These are phyloP conservation scores for Pseudogymnoascus verrucosus DNA, from an alignment of 2,329 filamentous ascomycete genomes.

Conservation along the genomic window DNA sequence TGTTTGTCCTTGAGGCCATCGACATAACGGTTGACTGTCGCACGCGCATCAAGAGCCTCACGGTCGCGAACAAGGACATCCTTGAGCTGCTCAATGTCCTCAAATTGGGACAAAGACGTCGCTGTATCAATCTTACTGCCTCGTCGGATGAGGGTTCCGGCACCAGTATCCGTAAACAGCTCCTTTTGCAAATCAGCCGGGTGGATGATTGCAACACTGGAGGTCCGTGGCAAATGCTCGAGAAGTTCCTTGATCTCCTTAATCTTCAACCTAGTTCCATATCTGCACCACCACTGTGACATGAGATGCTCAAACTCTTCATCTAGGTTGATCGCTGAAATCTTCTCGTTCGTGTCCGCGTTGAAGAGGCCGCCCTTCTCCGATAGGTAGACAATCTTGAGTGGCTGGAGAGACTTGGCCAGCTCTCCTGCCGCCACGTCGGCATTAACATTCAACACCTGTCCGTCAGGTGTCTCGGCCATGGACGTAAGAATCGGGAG, in stretches of 20 bases:
- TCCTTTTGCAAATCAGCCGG: conserved; percentile 94
- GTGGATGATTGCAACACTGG: conserved; percentile 95
- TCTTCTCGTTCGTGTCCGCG: conserved; percentile 87
- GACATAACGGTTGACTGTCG: conserved; percentile 80
- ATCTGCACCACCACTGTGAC: conserved; percentile 89
- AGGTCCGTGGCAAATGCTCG: conserved; percentile 79
- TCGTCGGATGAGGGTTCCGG: conserved; percentile 83
- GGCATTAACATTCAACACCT: conserved; percentile 94
- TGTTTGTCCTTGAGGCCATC: conserved; percentile 66
- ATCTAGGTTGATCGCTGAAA: conserved; percentile 94
- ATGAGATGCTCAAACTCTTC: conserved; percentile 92
- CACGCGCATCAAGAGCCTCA: conserved; percentile 70
- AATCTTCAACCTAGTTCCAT: conserved; percentile 93
- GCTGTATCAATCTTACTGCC: conserved; percentile 82
- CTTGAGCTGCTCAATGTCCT: conserved; percentile 70
- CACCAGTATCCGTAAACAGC: conserved; percentile 90
- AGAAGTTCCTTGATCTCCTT: conserved; percentile 93
- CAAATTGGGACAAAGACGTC: conserved; percentile 63
- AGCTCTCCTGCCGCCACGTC: conserved; percentile 94
- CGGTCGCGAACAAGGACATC: conserved; percentile 73
- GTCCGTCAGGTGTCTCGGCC: conserved; percentile 86
- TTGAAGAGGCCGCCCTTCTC: conserved; percentile 97
- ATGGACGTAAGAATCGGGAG: conserved; percentile 92
- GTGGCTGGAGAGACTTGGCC: conserved; percentile 76
- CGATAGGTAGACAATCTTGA: conserved; percentile 97